phyloP scores from a whole-genome alignment of 352 stramenopile species.

The Phytophthora sojae region DNA sequence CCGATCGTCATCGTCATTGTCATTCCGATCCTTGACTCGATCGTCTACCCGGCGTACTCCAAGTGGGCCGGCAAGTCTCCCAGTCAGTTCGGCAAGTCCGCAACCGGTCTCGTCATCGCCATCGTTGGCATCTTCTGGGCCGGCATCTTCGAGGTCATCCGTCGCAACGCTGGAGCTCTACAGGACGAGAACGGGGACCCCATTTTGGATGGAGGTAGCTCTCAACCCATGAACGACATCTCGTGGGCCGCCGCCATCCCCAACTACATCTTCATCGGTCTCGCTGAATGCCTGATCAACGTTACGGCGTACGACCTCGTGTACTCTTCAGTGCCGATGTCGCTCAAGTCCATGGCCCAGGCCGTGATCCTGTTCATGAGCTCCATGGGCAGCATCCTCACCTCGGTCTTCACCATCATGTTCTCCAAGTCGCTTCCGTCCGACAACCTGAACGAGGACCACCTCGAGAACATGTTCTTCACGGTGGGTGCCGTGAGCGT shows the following conservation, averaged over 20 bases:
- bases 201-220: conserved; percentile 44
- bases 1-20: conserved; percentile 44
- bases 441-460: conserved; percentile 60
- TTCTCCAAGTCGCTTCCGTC: conserved; percentile 52
- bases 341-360: conserved; percentile 56
- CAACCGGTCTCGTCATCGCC: conserved; percentile 40
- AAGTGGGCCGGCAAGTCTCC: conserved; percentile 40
- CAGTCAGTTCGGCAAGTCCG: conserved; percentile 45
- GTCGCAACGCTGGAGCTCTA: conserved; percentile 46
- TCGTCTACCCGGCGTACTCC: conserved; percentile 47
- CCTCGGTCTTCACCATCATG: conserved; percentile 69
- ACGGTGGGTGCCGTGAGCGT: conserved; percentile 46
- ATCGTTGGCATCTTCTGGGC: conserved; percentile 48
- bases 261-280: conserved; percentile 57
- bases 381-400: conserved; percentile 60
- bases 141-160: conserved; percentile 54
- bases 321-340: conserved; percentile 57
- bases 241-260: conserved; percentile 50
- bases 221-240: conserved; percentile 60
- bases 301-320: conserved; percentile 63
- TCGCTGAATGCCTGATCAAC: conserved; percentile 63
- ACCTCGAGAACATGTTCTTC: conserved; percentile 78
- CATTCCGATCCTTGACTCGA: conserved; percentile 45
- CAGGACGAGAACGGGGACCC: conserved; percentile 29
- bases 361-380: conserved; percentile 61